A percentile compares a stretch with the other conserved stretches of the same genome.
Evolutionary conservation across 192 early-diverging fungal species (phyloP).

Genomic region (Linnemannia exigua): DNA sequence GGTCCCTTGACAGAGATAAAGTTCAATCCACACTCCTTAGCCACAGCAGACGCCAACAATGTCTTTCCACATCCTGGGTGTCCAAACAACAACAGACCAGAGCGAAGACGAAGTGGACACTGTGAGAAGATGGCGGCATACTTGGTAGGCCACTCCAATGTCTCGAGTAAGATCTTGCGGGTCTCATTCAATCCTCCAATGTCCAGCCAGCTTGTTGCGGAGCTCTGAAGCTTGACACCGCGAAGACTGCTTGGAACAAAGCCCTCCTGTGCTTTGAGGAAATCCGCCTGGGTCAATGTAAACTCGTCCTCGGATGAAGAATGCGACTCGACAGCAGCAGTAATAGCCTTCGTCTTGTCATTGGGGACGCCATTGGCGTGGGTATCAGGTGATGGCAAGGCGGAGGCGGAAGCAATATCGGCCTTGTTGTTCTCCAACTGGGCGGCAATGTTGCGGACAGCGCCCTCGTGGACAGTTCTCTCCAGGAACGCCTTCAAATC

Average conservation of each 20-base stretch:
- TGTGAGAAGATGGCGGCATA: constrained; percentile 93
- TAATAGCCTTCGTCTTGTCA: not conserved
- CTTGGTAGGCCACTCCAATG: constrained; percentile 95
- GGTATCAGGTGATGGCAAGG: not conserved
- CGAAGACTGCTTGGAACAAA: constrained; percentile 87
- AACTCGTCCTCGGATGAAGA: constrained; percentile 46
- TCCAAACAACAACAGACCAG: constrained; percentile 95
- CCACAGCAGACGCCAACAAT: constrained; percentile 93
- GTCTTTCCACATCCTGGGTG: constrained; percentile 99
- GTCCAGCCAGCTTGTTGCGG: constrained; percentile 85
- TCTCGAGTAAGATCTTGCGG: constrained; percentile 86
- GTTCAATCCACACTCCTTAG: constrained; percentile 96
- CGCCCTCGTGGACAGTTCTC: constrained; percentile 85
- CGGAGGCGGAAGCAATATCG: constrained; percentile 14
- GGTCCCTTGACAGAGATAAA: constrained; percentile 99
- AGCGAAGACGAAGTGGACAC: constrained; percentile 90
- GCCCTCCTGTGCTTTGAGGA: constrained; percentile 78
- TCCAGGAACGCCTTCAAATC: constrained; percentile 86
- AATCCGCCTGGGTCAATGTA: constrained; percentile 73
- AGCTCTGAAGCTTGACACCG: constrained; percentile 83
- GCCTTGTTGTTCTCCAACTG: constrained; percentile 28
- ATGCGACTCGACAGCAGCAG: not conserved
- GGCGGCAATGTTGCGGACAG: constrained; percentile 72
- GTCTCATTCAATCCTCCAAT: constrained; percentile 91
- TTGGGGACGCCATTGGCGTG: not conserved